These are phyloP conservation scores for Cercospora sojina DNA, from an alignment of 2,329 filamentous ascomycete species.

Conservation along the genomic window DNA sequence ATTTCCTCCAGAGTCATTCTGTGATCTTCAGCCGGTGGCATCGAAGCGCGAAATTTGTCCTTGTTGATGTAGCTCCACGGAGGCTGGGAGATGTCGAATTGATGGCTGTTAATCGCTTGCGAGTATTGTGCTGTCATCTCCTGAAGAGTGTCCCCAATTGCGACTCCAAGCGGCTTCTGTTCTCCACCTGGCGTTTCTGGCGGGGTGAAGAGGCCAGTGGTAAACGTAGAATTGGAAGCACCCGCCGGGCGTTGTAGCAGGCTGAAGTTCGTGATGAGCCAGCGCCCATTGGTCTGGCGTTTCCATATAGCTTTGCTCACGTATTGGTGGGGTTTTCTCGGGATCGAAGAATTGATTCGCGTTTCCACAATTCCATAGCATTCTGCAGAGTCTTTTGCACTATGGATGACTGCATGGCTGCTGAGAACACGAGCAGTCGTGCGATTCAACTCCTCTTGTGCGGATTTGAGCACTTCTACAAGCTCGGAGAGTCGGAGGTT, in stretches of 20 bases:
- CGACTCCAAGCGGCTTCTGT: neutral
- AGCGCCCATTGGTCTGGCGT: neutral
- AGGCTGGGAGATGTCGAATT: conserved; percentile 2
- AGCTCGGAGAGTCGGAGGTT: conserved; percentile 3
- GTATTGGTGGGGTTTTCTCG: neutral
- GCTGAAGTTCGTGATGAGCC: conserved; percentile 7
- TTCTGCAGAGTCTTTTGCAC: neutral
- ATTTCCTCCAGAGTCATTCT: conserved; percentile 10
- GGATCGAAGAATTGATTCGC: neutral
- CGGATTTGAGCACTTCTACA: neutral
- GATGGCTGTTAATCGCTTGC: neutral
- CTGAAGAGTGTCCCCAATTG: conserved; percentile 6
- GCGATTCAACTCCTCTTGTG: neutral
- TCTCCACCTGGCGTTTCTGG: conserved; percentile 1
- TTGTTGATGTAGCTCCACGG: conserved; percentile 4
- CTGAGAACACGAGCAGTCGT: neutral
- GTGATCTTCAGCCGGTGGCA: conserved; percentile 7
- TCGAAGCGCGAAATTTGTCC: conserved; percentile 6
- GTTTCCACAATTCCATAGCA: conserved; percentile 6
- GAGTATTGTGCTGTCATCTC: conserved; percentile 9
- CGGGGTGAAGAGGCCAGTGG: conserved; percentile 6
- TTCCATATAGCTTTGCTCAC: conserved; percentile 9
- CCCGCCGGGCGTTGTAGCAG: neutral
- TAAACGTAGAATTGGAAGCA: neutral
- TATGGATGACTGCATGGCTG: neutral